Percentiles rank a stretch among this genome's conserved stretches.
phyloP scores from a whole-genome alignment of 1,139 yeast species.

The Sugiyamaella castrensis region DNA sequence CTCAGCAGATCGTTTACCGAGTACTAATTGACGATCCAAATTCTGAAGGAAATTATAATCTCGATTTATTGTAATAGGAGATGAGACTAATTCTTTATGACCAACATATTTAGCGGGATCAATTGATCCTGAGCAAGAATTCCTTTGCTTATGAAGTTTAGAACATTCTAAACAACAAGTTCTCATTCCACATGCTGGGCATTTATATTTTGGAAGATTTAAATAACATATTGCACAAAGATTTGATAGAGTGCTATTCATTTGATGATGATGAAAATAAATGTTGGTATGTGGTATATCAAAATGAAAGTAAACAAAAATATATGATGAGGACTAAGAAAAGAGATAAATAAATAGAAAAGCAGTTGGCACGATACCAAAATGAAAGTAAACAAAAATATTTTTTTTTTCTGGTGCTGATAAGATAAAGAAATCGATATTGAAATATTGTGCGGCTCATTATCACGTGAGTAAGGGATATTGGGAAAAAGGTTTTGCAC shows the following conservation, averaged over 20 bases:
- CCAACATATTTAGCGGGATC: constrained; percentile 61
- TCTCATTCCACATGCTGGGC: constrained; percentile 70
- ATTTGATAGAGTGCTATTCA: constrained; percentile 6
- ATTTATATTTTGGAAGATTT: constrained; percentile 56
- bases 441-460: too few relatives aligned
- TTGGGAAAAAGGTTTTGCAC: too few relatives aligned
- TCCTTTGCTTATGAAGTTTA: constrained; percentile 59
- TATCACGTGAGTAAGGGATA: too few relatives aligned
- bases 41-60: constrained; percentile 75
- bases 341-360: too few relatives aligned
- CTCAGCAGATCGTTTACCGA: constrained; percentile 26
- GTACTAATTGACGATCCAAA: constrained; percentile 55
- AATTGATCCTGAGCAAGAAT: constrained; percentile 63
- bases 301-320: too few relatives aligned
- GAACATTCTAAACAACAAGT: constrained; percentile 77
- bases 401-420: too few relatives aligned
- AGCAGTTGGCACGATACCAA: too few relatives aligned
- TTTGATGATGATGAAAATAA: too few relatives aligned
- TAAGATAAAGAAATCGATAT: too few relatives aligned
- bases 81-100: constrained; percentile 42
- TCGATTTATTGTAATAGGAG: constrained; percentile 56
- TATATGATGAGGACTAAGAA: too few relatives aligned
- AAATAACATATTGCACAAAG: constrained; percentile 22
- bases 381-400: too few relatives aligned
- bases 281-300: too few relatives aligned